Percentiles rank a stretch among this genome's conserved stretches.
phyloP scores from a whole-genome alignment of 257 asterid species.

The Solanum chaucha region DNA sequence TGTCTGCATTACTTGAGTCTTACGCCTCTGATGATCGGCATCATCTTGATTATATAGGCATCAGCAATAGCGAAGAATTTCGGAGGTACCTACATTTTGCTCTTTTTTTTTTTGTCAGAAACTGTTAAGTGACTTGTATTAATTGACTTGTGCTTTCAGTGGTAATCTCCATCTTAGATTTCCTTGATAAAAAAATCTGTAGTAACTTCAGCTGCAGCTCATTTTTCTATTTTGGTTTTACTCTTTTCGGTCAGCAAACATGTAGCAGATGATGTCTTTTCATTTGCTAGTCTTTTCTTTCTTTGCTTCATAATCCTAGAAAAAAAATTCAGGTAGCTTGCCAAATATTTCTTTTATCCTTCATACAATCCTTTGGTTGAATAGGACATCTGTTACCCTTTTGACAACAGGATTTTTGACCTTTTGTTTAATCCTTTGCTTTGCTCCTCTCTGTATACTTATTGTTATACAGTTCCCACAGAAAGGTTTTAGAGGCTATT shows the following conservation, averaged over 20 bases:
- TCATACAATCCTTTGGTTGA: not conserved
- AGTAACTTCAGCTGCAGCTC: not conserved
- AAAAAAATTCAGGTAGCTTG: not conserved
- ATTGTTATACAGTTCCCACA: not conserved
- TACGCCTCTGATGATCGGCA: conserved; percentile 62
- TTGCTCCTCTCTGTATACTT: not conserved
- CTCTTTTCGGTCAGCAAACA: not conserved
- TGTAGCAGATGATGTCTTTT: not conserved
- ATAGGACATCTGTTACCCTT: not conserved
- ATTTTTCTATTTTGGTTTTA: not conserved
- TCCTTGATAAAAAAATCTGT: not conserved
- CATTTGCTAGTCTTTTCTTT: not conserved
- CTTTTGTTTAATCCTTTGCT: not conserved
- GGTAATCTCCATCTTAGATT: not conserved
- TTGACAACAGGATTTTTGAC: not conserved
- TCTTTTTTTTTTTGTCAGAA: not conserved
- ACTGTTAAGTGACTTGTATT: not conserved
- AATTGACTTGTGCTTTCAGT: not conserved
- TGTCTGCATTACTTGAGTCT: conserved; percentile 81
- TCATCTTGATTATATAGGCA: conserved; percentile 56
- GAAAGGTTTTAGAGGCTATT: not conserved
- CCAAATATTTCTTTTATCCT: not conserved
- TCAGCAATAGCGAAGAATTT: conserved; percentile 97
- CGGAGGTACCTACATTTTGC: conserved; percentile 41
- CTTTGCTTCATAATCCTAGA: not conserved